Conservation (phyloP, 177 flowering plant genomes). For the Vitis hybrid region DNA sequence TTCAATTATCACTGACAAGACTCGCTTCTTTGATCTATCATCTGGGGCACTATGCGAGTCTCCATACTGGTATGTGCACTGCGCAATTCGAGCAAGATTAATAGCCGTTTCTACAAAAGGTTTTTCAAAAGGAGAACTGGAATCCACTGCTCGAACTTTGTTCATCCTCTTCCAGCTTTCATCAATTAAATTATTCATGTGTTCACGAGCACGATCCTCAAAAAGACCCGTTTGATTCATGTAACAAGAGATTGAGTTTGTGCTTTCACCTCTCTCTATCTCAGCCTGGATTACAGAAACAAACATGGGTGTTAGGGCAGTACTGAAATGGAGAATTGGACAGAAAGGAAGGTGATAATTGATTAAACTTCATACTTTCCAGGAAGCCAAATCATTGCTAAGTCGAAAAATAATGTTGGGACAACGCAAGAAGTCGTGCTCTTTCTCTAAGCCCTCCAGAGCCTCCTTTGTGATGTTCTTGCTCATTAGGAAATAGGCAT, state of each 20-base stretch:
- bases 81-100: constrained; percentile 30
- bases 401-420: constrained; percentile 35
- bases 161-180: constrained; percentile 36
- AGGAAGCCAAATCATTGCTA: constrained; percentile 33
- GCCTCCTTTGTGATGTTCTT: constrained; percentile 8
- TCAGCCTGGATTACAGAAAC: constrained; percentile 22
- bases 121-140: constrained; percentile 13
- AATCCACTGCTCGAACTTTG: not conserved
- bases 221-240: constrained; percentile 27
- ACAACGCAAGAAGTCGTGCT: constrained; percentile 21
- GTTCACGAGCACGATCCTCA: constrained; percentile 26
- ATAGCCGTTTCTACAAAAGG: constrained; percentile 18
- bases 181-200: constrained; percentile 24
- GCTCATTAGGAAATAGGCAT: constrained; percentile 16
- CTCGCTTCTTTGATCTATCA: constrained; percentile 11
- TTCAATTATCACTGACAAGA: constrained; percentile 23
- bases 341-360: too few relatives aligned
- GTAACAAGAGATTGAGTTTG: constrained; percentile 33
- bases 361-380: constrained; percentile 7
- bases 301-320: too few relatives aligned
- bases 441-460: constrained; percentile 8
- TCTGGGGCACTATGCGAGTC: constrained; percentile 39
- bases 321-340: too few relatives aligned
- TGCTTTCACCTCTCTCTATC: constrained; percentile 34
- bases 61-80: constrained; percentile 34